phyloP scores from a whole-genome alignment of 495 filamentous ascomycete genomes.

The Annulohypoxylon moriforme region DNA sequence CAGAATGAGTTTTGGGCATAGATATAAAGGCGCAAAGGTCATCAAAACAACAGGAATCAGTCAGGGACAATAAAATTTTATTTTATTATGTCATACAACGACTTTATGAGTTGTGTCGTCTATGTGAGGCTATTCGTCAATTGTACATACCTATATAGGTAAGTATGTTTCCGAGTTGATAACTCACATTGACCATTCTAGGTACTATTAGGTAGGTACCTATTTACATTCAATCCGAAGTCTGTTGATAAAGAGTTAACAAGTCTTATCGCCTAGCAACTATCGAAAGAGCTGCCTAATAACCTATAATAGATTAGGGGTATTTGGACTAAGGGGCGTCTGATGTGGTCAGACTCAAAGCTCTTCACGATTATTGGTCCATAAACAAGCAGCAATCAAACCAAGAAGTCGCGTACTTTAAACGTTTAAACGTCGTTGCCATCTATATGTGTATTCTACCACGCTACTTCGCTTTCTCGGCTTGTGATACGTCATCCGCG shows the following conservation, averaged over 20 bases:
- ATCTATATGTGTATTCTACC: neutral
- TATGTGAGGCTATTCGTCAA: neutral
- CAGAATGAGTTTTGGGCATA: neutral
- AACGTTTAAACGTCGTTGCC: neutral
- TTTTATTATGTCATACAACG: neutral
- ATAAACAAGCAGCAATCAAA: neutral
- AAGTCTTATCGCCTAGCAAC: too few relatives aligned
- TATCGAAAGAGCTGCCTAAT: neutral
- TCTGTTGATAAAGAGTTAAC: too few relatives aligned
- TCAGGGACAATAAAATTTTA: neutral
- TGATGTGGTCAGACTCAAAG: neutral
- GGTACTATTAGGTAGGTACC: too few relatives aligned
- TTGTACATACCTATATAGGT: neutral
- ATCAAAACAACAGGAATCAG: neutral
- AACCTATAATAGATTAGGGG: neutral
- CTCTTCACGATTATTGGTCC: neutral
- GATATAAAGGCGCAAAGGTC: slow-evolving; percentile 13
- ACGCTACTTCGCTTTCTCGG: neutral
- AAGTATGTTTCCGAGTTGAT: neutral
- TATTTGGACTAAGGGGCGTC: neutral
- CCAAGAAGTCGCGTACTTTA: neutral
- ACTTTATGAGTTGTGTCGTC: neutral
- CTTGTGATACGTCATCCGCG: neutral
- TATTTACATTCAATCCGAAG: too few relatives aligned
- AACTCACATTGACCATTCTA: too few relatives aligned